Conservation (phyloP, 2,329 filamentous ascomycete species). For the Rhytidhysteron rufulum region DNA sequence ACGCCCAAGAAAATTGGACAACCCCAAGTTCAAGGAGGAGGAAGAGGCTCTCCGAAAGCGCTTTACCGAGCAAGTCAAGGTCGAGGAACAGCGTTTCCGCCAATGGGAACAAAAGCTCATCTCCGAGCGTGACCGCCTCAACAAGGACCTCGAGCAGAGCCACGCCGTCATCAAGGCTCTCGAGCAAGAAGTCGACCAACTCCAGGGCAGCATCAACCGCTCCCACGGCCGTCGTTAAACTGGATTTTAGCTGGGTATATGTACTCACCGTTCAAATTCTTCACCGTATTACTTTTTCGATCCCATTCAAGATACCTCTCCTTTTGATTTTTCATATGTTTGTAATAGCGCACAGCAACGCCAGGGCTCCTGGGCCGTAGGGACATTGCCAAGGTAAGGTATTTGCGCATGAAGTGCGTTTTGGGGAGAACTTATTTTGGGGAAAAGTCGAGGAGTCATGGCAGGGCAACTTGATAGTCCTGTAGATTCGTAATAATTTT, state of each 20-base stretch:
- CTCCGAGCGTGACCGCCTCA: conserved; percentile 94
- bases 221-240: conserved; percentile 85
- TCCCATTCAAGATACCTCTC: conserved; percentile 39
- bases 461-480: neutral
- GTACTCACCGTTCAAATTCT: neutral
- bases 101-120: conserved; percentile 99
- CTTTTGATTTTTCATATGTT: conserved; percentile 38
- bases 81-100: conserved; percentile 98
- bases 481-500: conserved; percentile 2
- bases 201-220: conserved; percentile 86
- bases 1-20: conserved; percentile 94
- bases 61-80: conserved; percentile 99
- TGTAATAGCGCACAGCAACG: conserved; percentile 36
- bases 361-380: conserved; percentile 3
- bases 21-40: conserved; percentile 99
- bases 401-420: neutral
- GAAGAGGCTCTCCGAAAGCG: conserved; percentile 97
- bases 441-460: neutral
- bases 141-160: conserved; percentile 98
- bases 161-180: conserved; percentile 87
- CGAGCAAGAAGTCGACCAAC: conserved; percentile 85
- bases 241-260: conserved; percentile 7
- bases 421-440: neutral
- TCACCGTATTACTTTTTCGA: conserved; percentile 14
- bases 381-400: neutral